Conservation (phyloP, 805 yeast species). For the Saccharomycopsis microspora region DNA sequence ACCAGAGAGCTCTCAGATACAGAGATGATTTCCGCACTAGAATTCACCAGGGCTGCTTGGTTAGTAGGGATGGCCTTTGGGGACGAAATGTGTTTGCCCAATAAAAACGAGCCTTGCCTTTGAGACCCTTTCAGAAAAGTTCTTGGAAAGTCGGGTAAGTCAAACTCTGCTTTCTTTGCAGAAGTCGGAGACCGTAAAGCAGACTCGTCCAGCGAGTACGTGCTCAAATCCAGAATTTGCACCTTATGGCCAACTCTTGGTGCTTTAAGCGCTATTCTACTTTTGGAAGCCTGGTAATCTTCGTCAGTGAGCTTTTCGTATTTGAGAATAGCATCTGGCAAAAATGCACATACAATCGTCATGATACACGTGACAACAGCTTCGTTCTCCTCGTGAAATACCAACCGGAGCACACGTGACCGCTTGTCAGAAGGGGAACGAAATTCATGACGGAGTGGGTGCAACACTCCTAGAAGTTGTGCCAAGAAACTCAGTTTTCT, state of each 20-base stretch:
- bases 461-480: slow-evolving; percentile 6
- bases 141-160: no score
- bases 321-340: slow-evolving; percentile 15
- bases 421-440: slow-evolving; percentile 9
- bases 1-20: no score
- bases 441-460: slow-evolving; percentile 5
- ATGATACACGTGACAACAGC: slow-evolving; percentile 8
- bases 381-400: slow-evolving; percentile 9
- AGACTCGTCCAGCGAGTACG: no score
- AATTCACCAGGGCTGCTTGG: no score
- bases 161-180: no score
- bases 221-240: not conserved
- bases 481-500: slow-evolving; percentile 4
- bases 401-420: slow-evolving; percentile 8
- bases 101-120: no score
- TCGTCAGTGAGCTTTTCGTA: slow-evolving; percentile 6
- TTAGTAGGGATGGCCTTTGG: no score
- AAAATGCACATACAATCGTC: slow-evolving; percentile 8
- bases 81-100: no score
- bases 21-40: no score
- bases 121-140: no score
- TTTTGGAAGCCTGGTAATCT: not conserved
- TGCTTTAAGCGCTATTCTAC: not conserved
- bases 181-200: no score
- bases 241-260: not conserved